Percentiles rank a stretch among this genome's conserved stretches.
Evolutionary conservation across 129 eudicot genomes (phyloP).

Genomic region (Dittrichia graveolens): DNA sequence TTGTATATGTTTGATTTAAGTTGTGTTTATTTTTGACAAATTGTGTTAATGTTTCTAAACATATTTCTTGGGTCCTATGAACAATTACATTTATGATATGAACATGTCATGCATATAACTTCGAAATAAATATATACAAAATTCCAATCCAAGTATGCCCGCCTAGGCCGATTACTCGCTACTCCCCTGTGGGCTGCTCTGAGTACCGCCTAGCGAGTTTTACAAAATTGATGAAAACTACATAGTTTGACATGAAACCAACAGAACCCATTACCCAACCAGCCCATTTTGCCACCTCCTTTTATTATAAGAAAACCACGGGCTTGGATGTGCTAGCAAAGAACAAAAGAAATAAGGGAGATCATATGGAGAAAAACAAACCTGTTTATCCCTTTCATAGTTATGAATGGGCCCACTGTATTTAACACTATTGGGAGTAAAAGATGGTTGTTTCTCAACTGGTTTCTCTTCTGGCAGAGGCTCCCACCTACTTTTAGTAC

Average conservation of each 20-base stretch:
- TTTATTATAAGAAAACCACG: neutral
- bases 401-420: conserved; percentile 48
- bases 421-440: conserved; percentile 44
- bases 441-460: conserved; percentile 46
- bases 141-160: no score
- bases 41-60: no score
- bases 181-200: no score
- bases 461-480: conserved; percentile 77
- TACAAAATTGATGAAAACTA: neutral
- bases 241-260: neutral
- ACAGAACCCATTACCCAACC: neutral
- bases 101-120: no score
- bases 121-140: no score
- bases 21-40: no score
- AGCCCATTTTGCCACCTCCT: neutral
- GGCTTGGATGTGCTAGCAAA: neutral
- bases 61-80: no score
- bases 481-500: conserved; percentile 98
- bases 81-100: no score
- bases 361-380: conserved; percentile 11
- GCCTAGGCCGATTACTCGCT: no score
- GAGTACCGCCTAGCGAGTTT: neutral
- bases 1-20: no score
- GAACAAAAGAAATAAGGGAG: conserved; percentile 6
- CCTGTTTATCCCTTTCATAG: conserved; percentile 65